Base-by-base conservation (phyloP, 2,329 filamentous ascomycete species). In the Lithohypha guttulata region DNA sequence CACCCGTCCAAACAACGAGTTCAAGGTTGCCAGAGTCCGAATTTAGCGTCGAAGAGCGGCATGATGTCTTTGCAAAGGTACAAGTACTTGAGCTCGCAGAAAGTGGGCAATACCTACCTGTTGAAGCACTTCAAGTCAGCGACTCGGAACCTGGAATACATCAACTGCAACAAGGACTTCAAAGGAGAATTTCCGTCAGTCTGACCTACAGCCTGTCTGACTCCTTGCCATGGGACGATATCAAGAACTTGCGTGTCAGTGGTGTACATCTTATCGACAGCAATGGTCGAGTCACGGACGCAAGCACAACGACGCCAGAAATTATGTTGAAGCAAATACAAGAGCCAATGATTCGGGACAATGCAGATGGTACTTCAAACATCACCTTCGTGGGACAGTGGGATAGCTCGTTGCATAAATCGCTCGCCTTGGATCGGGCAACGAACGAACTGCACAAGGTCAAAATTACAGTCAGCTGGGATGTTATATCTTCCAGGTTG, bases 71-170 rank as follows among this genome's bases (percentile, higher is more conserved):
- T 53, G 80, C 84, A 1, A 75, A 85, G 18, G 67, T 94, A 6
- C 87, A 96, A 59, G 77, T 98, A 23, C 75, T 94, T 33, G 91
- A 98, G 58, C 77, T 98, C 49, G 80, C 86, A 28, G 91, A 98
- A 61, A 78, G 80, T 42, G 91, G 91, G 29, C 82, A 87, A 38
- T 96, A 98, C 53, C 71, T 84, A 23, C 85, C 91, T 0, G 87
- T 95, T 2, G 91, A 98, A 54, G 89, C 96, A 3, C 75, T 91
- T 2, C 89, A 96, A 59, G 81, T 73, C 13, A 84, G 73, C 56
- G 82, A 85, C 50, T 69, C 87, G 26, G 91, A 98, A 54, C 68
- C 71, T n/a, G 91, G 91, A 6, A 84, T 85, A 1, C 96, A 93
- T 57, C 91, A 98, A 57, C 71, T 98, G 21, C 91, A 95, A 53